Base-by-base conservation (phyloP, 1,139 yeast genomes). In the Yamadazyma oceani region DNA sequence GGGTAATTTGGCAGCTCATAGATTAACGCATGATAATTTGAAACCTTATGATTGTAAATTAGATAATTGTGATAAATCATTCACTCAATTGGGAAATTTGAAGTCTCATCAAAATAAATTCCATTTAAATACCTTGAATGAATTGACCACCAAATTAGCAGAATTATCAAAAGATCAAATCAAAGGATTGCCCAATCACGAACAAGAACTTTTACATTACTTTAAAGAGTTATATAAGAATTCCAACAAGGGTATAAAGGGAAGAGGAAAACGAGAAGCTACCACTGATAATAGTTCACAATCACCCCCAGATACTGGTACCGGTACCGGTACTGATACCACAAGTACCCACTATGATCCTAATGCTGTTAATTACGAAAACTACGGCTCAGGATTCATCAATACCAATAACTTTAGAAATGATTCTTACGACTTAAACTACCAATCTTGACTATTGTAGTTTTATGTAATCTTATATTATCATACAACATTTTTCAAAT, bases 71-170 rank as follows among this genome's bases (percentile, higher is more conserved):
- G 82, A 78, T 51, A 89, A 89, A 63, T 76, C 85, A 3, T 90
- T 90, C 54, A 86, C 96, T 0, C 97, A 90, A 63, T 69, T 89
- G 49, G 97, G 97, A 2, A 90, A 90, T 57, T 73, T 90, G 66
- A 90, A 90, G 61, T 85, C 95, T 0, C 97, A 90, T 60, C 97
- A 90, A 57, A 90, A 89, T 62, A 73, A 90, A 51, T 88, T 89
- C 57, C 97, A 90, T 61, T 64, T 80, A 44, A 78, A 78, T 13
- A 81, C 94, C 0, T 71, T 90, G 48, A 78, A 78, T 48, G 68
- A 68, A 34, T 64, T 88, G 49, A 85, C 94, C 5, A 72, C 67
- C 36, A 78, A 73, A 46, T 62, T 84, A 45, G 89, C 89, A 0
- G 82, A 79, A 46, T 58, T 80, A 29, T 58, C 62, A 38, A 69